Conservation (phyloP, 1,139 yeast species). For the Magnusiomyces tetraspermus region DNA sequence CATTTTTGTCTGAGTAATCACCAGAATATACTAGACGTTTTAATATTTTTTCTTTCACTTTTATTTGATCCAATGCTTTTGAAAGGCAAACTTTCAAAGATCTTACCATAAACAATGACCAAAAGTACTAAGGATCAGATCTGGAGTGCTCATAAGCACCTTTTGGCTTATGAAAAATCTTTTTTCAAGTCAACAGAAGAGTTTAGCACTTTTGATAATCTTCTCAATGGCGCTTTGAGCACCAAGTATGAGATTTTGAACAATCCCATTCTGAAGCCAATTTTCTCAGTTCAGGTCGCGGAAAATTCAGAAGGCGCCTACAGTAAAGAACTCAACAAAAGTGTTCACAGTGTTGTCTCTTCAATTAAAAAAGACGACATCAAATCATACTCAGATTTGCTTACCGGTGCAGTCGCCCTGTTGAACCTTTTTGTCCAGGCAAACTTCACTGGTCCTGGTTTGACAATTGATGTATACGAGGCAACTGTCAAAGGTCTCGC, state of each 20-base stretch:
- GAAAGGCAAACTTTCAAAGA: no score
- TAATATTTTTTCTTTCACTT: no score
- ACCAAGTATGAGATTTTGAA: slow-evolving; percentile 7
- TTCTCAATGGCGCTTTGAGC: slow-evolving; percentile 7
- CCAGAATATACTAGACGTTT: no score
- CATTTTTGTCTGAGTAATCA: no score
- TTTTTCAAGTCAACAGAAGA: background rate
- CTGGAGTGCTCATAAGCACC: slow-evolving; percentile 7
- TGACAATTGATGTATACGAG: slow-evolving; percentile 32
- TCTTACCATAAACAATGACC: background rate
- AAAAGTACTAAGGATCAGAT: background rate
- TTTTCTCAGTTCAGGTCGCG: slow-evolving; percentile 7
- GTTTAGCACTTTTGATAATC: background rate
- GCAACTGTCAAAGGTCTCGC: slow-evolving; percentile 11
- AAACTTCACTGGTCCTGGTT: slow-evolving; percentile 77
- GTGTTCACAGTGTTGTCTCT: background rate
- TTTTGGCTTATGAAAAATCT: slow-evolving; percentile 10
- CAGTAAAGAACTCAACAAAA: background rate
- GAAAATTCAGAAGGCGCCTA: background rate
- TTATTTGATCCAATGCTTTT: no score
- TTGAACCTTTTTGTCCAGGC: slow-evolving; percentile 64
- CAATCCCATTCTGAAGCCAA: slow-evolving; percentile 4
- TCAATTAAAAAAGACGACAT: slow-evolving; percentile 2
- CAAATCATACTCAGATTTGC: slow-evolving; percentile 9
- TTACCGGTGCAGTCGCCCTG: slow-evolving; percentile 34